These are phyloP conservation scores for Phlebopus sp. DNA, from an alignment of 1,284 basidiomycete genomes.

Conservation along the genomic window DNA sequence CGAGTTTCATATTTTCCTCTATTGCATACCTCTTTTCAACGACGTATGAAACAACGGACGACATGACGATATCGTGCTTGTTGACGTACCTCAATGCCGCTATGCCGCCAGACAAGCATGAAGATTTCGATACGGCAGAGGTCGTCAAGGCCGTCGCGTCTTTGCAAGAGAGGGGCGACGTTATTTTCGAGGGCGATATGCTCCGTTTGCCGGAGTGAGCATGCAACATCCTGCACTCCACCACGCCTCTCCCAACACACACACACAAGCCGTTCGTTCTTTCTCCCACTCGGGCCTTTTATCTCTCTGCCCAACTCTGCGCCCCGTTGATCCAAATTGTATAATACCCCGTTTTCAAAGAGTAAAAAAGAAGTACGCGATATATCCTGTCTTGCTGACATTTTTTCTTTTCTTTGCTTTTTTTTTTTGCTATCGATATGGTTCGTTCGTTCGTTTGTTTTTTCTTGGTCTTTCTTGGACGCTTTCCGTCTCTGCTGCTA, in stretches of 20 bases:
- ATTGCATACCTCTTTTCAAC: slow-evolving; percentile 60
- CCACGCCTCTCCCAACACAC: no score
- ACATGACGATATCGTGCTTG: slow-evolving; percentile 62
- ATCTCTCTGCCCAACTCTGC: not conserved
- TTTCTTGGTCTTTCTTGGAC: slow-evolving; percentile 23
- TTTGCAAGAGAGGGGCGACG: slow-evolving; percentile 50
- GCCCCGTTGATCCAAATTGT: not conserved
- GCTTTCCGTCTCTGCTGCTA: slow-evolving; percentile 9
- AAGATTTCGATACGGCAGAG: slow-evolving; percentile 74
- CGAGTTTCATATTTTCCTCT: slow-evolving; percentile 56
- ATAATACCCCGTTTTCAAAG: slow-evolving; percentile 5
- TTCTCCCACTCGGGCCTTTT: no score
- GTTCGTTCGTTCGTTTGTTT: slow-evolving; percentile 8
- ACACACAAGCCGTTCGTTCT: no score
- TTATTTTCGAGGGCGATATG: slow-evolving; percentile 59
- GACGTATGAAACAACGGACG: slow-evolving; percentile 61
- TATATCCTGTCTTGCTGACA: no score
- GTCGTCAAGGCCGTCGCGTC: slow-evolving; percentile 56
- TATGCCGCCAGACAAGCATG: slow-evolving; percentile 71
- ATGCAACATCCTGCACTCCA: no score
- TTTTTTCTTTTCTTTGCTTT: no score
- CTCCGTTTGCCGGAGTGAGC: slow-evolving; percentile 37
- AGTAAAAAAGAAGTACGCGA: no score
- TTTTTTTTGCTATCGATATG: not conserved
- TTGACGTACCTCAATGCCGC: slow-evolving; percentile 70